Base-by-base conservation (phyloP, 2,329 filamentous ascomycete species). In the Penicillium polonicum region DNA sequence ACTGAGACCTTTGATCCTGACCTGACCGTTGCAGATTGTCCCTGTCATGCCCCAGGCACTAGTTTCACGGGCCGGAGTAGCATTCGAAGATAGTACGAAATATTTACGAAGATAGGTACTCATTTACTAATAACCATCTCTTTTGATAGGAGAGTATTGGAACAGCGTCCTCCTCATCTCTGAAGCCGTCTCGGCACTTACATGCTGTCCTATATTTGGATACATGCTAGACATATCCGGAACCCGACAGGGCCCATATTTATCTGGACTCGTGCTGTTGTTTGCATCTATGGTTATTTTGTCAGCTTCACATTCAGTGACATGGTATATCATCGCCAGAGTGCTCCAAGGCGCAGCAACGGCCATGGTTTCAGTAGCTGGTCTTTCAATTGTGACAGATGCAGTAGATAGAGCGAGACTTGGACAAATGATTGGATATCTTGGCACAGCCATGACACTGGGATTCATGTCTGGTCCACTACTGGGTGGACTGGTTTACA, bases 361-460 rank as follows among this genome's bases (percentile, higher is more conserved):
- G 5, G 83, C 81, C 0, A 77, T 85, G n/a, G 83, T 86, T 0
- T 86, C 84, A 81, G 84, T 81, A 0, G 80, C 83, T 21, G 83
- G 84, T 1, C 69, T 86, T 9, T 82, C 84, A 0, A 75, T 87
- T 57, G 76, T 83, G 43, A 70, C 84, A 5, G 84, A 87, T 64
- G 84, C 83, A 0, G 83, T 87, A 4, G 80, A 80, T 0, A 76
- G 72, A 4, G 74, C 81, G 50, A 81, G 83, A 48, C 65, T 88
- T 27, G 85, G 85, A 2, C 85, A 85, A 66, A 82, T 81, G 2
- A 80, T 88, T 65, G 85, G 85, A 13, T 80, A 80, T 41, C 77
- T 82, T 62, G 65, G 72, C 70, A 82, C 80, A 57, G 80, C 86
- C 65, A 82, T 84, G 51, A 82, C 80, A 0, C 75, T 85, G 0